These are phyloP conservation scores for Alternaria gaisen DNA, from an alignment of 2,329 filamentous ascomycete genomes.

Conservation along the genomic window DNA sequence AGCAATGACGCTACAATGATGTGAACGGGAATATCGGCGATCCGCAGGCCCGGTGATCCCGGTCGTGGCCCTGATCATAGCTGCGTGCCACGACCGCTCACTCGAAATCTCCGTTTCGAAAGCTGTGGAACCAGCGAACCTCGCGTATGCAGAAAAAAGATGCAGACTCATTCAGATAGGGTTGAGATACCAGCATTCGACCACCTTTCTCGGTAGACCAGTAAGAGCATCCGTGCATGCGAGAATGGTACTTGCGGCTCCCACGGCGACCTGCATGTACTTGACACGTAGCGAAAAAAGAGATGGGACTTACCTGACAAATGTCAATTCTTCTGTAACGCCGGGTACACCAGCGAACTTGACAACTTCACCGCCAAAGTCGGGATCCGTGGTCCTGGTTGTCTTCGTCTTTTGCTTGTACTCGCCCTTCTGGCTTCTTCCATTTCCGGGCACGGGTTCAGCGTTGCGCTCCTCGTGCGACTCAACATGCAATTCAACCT, in stretches of 20 bases:
- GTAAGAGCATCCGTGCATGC: neutral
- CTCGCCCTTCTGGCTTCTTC: conserved; percentile 63
- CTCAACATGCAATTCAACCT: conserved; percentile 83
- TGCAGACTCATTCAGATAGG: neutral
- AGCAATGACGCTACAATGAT: conserved; percentile 1
- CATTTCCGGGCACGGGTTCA: conserved; percentile 55
- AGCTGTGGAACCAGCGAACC: neutral
- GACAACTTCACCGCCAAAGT: conserved; percentile 57
- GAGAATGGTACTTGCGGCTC: neutral
- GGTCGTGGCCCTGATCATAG: conserved; percentile 17
- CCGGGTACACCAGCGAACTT: conserved; percentile 54
- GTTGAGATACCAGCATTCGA: neutral
- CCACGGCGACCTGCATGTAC: conserved; percentile 11
- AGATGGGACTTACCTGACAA: conserved; percentile 55
- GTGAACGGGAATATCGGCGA: conserved; percentile 20
- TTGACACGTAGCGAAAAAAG: conserved; percentile 12
- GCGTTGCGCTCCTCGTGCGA: conserved; percentile 61
- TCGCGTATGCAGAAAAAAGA: conserved; percentile 4
- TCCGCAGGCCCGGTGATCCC: conserved; percentile 19
- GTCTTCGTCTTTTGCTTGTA: conserved; percentile 58
- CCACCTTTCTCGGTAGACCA: neutral
- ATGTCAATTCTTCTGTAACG: conserved; percentile 58
- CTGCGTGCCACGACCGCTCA: conserved; percentile 8
- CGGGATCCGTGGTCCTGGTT: conserved; percentile 54
- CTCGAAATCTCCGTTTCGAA: neutral